phyloP scores from a whole-genome alignment of 1,139 yeast species.

The Taphrina confusa region DNA sequence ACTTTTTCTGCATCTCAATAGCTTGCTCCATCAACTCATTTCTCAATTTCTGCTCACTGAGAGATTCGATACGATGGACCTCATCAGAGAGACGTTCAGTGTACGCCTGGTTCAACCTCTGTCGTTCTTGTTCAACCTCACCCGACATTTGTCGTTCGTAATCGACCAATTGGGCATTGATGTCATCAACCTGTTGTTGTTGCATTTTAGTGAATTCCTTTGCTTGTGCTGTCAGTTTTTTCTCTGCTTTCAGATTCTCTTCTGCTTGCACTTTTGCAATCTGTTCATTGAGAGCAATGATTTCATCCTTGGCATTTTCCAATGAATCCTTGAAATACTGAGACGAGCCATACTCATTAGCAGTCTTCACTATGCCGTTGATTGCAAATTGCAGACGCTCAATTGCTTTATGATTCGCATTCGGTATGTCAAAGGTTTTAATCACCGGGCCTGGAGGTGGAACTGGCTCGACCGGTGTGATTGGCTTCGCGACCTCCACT shows the following conservation, averaged over 20 bases:
- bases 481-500: background rate
- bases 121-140: slow-evolving; percentile 63
- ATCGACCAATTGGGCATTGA: slow-evolving; percentile 49
- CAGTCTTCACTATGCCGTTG: slow-evolving; percentile 31
- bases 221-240: slow-evolving; percentile 45
- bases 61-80: slow-evolving; percentile 66
- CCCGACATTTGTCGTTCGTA: slow-evolving; percentile 59
- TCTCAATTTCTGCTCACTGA: slow-evolving; percentile 71
- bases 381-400: slow-evolving; percentile 23
- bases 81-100: slow-evolving; percentile 63
- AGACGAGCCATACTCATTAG: slow-evolving; percentile 30
- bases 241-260: slow-evolving; percentile 42
- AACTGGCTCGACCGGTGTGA: slow-evolving; percentile 24
- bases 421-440: slow-evolving; percentile 24
- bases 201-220: slow-evolving; percentile 42
- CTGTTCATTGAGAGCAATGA: slow-evolving; percentile 44
- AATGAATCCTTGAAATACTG: slow-evolving; percentile 15
- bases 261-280: slow-evolving; percentile 39
- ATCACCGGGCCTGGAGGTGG: slow-evolving; percentile 21
- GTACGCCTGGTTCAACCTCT: slow-evolving; percentile 64
- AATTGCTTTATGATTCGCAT: slow-evolving; percentile 19
- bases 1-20: slow-evolving; percentile 69
- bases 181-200: slow-evolving; percentile 35
- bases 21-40: slow-evolving; percentile 74
- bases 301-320: slow-evolving; percentile 31